Evolutionary conservation across 306 rosid genomes (phyloP), one percentile per base, ranked within the genome.

Genomic region (Glycine tomentella): DNA sequence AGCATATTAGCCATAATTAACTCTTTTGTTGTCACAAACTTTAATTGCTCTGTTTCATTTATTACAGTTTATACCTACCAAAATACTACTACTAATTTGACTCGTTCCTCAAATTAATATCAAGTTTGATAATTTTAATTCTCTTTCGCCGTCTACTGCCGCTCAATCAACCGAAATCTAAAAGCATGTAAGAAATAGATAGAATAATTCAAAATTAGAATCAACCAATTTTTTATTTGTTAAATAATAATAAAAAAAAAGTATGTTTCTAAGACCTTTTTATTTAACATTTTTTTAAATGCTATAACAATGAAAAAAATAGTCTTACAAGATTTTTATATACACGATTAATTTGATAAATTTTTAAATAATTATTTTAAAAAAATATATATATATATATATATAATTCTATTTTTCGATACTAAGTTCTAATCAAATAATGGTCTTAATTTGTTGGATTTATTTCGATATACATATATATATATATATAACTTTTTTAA

Each of bases 111-210:
- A n/a, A n/a, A n/a, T n/a, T n/a, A n/a, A n/a, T n/a, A n/a, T n/a
- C n/a, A n/a, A n/a, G n/a, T n/a, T n/a, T n/a, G n/a, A n/a, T n/a
- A n/a, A n/a, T n/a, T n/a, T n/a, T n/a, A n/a, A n/a, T n/a, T n/a
- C n/a, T n/a, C n/a, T 55, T 34, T 46, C 8, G 58, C 80, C 80
- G 59, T 61, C 58, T 44, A 20, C 14, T 46, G 10, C 55, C 57
- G 4, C 31, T 44, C n/a, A 61, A 2, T 31, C 3, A 38, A 31
- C 44, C 5, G 42, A 31, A 53, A 56, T 52, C 34, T 10, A 52
- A 40, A 53, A 20, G 36, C 59, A 20, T 8, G n/a, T 16, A 68
- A 68, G 33, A 10, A n/a, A 17, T 20, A 17, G 2, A 16, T 67
- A 25, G 14, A 40, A 66, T 15, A 4, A 4, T 74, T 73, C 57